phyloP scores from a whole-genome alignment of 768 basidiomycete genomes.

The Cantharellus cinnabarinus region DNA sequence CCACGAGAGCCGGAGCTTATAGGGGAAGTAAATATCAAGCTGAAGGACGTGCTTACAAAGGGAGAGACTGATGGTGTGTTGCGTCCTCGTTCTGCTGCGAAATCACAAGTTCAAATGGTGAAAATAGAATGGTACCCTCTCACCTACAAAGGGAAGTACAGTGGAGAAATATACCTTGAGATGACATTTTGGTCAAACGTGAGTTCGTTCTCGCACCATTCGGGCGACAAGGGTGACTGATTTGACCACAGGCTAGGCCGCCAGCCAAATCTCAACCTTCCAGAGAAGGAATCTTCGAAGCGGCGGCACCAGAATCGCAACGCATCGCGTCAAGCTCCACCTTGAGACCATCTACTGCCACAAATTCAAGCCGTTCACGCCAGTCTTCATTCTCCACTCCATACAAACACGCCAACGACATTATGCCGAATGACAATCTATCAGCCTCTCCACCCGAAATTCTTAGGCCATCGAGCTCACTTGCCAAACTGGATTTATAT shows the following conservation, averaged over 20 bases:
- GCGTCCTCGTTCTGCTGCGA: not conserved
- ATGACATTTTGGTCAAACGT: conserved; percentile 95
- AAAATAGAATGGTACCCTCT: conserved; percentile 81
- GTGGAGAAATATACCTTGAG: conserved; percentile 90
- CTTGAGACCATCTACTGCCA: not conserved
- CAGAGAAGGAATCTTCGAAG: conserved; percentile 57
- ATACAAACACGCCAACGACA: not conserved
- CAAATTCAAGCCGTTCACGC: not conserved
- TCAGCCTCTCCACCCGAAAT: conserved; percentile 40
- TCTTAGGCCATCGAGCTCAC: conserved; percentile 38
- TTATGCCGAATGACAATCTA: conserved; percentile 7
- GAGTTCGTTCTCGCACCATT: conserved; percentile 14
- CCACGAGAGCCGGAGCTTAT: conserved; percentile 88
- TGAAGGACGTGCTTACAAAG: conserved; percentile 77
- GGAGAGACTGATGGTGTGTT: conserved; percentile 88
- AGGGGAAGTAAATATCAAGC: conserved; percentile 73
- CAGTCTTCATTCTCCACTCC: not conserved
- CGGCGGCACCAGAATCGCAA: conserved; percentile 20
- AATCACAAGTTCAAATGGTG: conserved; percentile 9
- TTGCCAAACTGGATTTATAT: conserved; percentile 46
- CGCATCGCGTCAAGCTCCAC: not conserved
- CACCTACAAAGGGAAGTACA: conserved; percentile 77
- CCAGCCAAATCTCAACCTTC: conserved; percentile 44
- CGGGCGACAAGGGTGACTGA: not conserved
- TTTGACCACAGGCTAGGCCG: conserved; percentile 5